Evolutionary conservation across 331 rosid species (phyloP).

Genomic region (Ulmus americana): DNA sequence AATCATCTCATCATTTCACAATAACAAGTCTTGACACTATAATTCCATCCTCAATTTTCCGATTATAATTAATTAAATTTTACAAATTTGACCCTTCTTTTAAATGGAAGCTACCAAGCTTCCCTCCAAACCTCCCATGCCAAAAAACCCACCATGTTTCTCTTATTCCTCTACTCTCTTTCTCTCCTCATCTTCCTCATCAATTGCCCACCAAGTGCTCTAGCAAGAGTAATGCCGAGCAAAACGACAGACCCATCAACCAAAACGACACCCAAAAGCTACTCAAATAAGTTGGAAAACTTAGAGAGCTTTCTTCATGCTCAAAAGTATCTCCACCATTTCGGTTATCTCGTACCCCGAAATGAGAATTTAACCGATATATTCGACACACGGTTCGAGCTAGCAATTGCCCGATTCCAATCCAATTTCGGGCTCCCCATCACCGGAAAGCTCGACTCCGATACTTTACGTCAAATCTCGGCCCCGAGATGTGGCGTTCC

Average conservation of each 20-base stretch:
- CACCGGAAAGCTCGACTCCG: conserved; percentile 44
- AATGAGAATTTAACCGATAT: conserved; percentile 19
- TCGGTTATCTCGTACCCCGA: conserved; percentile 35
- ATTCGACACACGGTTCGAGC: conserved; percentile 32
- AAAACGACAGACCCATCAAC: not conserved
- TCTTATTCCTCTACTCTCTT: conserved; percentile 9
- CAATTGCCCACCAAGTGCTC: conserved; percentile 7
- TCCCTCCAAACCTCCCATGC: conserved; percentile 12
- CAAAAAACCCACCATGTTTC: conserved; percentile 29
- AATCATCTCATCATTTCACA: not conserved
- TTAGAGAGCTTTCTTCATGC: conserved; percentile 23
- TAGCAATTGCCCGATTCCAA: conserved; percentile 36
- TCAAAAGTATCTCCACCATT: conserved; percentile 33
- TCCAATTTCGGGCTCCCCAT: conserved; percentile 40
- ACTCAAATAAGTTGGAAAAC: not conserved
- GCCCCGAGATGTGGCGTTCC: conserved; percentile 50
- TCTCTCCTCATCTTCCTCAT: conserved; percentile 24
- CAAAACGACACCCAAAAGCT: not conserved
- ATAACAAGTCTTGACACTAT: not conserved
- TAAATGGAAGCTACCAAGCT: conserved; percentile 17
- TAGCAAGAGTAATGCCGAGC: not conserved
- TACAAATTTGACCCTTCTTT: conserved; percentile 29
- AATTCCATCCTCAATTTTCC: not conserved
- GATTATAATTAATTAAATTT: conserved; percentile 11
- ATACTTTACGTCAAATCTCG: conserved; percentile 34